Evolutionary conservation across 1,284 basidiomycete species (phyloP), one percentile per base, ranked within the genome.

Genomic region (Heterobasidion occidentale): DNA sequence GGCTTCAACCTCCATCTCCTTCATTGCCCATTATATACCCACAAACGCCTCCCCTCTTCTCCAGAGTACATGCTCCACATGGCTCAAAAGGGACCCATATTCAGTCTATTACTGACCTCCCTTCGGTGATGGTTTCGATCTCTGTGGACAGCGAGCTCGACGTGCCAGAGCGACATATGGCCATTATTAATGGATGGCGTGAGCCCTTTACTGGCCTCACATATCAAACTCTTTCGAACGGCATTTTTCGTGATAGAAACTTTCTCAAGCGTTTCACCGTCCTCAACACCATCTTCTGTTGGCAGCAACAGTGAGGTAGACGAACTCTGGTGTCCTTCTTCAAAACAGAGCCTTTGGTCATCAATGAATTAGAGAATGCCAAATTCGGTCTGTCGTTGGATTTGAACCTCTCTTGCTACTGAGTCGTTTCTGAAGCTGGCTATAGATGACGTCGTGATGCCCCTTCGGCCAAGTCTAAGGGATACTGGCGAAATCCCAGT

Each of bases 121-220:
- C 38, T n/a, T 42, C 38, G 38, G n/a, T 42, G 38, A n/a, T 42
- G n/a, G 12, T 5, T 12, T n/a, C n/a, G 38, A 11, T 12, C 6
- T 11, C 11, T 34, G 27, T 15, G 44, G 20, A 46, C 42, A 34
- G 14, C n/a, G 19, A n/a, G 9, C 12, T 20, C 8, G 53, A 46
- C 33, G 9, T 46, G 9, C 17, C 14, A 7, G 27, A 44, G n/a
- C 17, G 48, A 35, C 44, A 54, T 36, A 34, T 48, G 35, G 34
- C 33, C 12, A 35, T 49, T 36, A 46, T 54, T 35, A 36, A 54
- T 33, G 53, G 53, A 6, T 54, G 53, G 53, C 35, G 53, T 54
- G 36, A 2, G 44, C 19, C 7, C 27, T 27, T 27, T 4, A 27
- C 27, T 27, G 27, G 27, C 5, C 27, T 27, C 27, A 4, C 46